Evolutionary conservation across 2,329 filamentous ascomycete species (phyloP).

Genomic region (Scopulariopsis brevicaulis): DNA sequence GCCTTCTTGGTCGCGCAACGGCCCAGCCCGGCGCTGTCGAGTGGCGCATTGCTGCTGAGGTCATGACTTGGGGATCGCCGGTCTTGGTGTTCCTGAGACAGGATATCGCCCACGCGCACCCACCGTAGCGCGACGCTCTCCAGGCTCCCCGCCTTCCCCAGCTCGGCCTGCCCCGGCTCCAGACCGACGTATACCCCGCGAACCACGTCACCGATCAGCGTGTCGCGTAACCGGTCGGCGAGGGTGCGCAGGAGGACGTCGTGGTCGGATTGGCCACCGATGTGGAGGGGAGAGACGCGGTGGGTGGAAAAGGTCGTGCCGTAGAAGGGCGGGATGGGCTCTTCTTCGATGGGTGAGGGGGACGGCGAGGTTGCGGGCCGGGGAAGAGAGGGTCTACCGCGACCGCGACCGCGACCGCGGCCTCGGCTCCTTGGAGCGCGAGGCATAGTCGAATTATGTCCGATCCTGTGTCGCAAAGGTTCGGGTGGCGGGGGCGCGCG

Average conservation of each 20-base stretch:
- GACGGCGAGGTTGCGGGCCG: conserved; percentile 4
- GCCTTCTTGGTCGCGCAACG: conserved; percentile 8
- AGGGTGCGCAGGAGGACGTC: conserved; percentile 14
- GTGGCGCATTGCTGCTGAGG: conserved; percentile 3
- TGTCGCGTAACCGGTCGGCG: conserved; percentile 37
- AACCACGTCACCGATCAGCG: conserved; percentile 46
- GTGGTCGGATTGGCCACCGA: conserved; percentile 21
- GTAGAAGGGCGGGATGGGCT: conserved; percentile 31
- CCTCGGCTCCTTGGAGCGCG: background rate
- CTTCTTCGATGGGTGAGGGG: conserved; percentile 9
- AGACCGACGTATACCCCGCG: conserved; percentile 44
- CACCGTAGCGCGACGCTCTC: conserved; percentile 35
- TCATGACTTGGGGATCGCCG: conserved; percentile 4
- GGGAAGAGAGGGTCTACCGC: conserved; percentile 2
- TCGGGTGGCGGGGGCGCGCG: background rate
- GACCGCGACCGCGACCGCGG: background rate
- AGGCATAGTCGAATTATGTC: background rate
- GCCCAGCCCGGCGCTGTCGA: conserved; percentile 4
- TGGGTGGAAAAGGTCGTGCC: conserved; percentile 48
- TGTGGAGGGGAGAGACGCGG: conserved; percentile 40
- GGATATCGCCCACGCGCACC: conserved; percentile 21
- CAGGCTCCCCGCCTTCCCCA: conserved; percentile 29
- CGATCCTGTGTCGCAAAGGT: background rate
- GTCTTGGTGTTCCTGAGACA: conserved; percentile 13
- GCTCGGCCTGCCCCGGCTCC: conserved; percentile 24